Conservation (phyloP, 768 basidiomycete species). For the Leccinellum luteum region DNA sequence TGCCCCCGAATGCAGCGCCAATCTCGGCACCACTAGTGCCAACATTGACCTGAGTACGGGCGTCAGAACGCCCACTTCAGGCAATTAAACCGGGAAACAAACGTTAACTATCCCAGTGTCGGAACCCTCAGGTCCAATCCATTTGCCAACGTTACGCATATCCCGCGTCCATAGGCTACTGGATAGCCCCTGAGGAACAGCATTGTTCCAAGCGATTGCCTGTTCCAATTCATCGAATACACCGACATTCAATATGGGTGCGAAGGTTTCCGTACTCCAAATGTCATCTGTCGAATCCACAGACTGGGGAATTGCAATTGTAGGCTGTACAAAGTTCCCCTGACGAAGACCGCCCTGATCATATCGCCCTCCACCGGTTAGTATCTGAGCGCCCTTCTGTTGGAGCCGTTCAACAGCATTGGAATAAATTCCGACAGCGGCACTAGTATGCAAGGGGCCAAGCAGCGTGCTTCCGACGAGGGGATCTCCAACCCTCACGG, state of each 20-base stretch:
- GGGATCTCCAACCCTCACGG: slow-evolving; percentile 82
- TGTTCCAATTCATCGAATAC: slow-evolving; percentile 84
- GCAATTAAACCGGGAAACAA: slow-evolving; percentile 27
- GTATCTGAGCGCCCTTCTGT: slow-evolving; percentile 67
- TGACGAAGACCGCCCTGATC: slow-evolving; percentile 46
- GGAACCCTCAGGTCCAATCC: slow-evolving; percentile 87
- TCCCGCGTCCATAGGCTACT: slow-evolving; percentile 91
- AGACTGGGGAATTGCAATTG: slow-evolving; percentile 69
- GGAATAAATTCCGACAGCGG: slow-evolving; percentile 65
- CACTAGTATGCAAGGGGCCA: slow-evolving; percentile 80
- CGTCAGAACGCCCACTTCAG: slow-evolving; percentile 1
- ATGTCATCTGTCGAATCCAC: slow-evolving; percentile 51
- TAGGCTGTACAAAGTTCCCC: slow-evolving; percentile 90
- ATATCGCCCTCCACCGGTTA: slow-evolving; percentile 68
- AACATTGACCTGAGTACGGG: slow-evolving; percentile 51
- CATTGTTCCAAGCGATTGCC: slow-evolving; percentile 89
- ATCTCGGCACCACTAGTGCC: slow-evolving; percentile 72
- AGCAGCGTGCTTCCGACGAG: slow-evolving; percentile 69
- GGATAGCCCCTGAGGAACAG: slow-evolving; percentile 86
- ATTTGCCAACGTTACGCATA: slow-evolving; percentile 79
- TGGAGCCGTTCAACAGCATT: slow-evolving; percentile 60
- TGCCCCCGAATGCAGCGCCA: slow-evolving; percentile 90
- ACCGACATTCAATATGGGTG: slow-evolving; percentile 83
- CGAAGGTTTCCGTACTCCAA: slow-evolving; percentile 84
- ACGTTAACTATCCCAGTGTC: slow-evolving; percentile 94